Evolutionary conservation across 371 early-diverging fungal species (phyloP), one percentile per base, ranked within the genome.

Genomic region (Mucor mucedo): DNA sequence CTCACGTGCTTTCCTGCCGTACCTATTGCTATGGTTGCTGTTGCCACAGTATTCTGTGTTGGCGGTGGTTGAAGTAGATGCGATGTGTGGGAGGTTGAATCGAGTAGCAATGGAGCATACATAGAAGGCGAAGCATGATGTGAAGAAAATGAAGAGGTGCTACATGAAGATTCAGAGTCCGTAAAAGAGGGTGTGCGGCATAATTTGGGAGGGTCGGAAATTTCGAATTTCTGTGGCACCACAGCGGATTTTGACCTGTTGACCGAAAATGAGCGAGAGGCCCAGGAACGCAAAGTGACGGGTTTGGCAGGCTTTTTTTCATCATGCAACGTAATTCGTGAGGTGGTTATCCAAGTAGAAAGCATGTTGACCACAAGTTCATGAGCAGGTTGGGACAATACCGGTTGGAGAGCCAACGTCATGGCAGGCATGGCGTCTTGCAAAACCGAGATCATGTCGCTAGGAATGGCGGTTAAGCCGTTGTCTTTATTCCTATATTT

Each of bases 221-320:
- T 62, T 54, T 54, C 47, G 45, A 11, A 16, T 6, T 35, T 50
- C 14, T 10, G 29, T 35, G 58, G 58, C 44, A 29, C 41, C 32
- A 58, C 42, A 47, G 35, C n/a, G 5, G 65, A 38, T 11, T 58
- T 58, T 11, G 59, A 42, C 44, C 42, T 52, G 21, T 21, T 21
- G 6, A 53, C 38, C 16, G 45, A 39, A 39, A 64, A 64, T 2
- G 65, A 64, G 21, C 65, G 65, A 44, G 65, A 52, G 14, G 65
- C 45, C 65, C 65, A 64, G 28, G 59, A 58, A n/a, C 65, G 61
- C 52, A 61, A 33, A 3, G 11, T 49, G 14, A 35, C 29, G 32
- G 39, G 44, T 9, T 42, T 41, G 4, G 5, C 9, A 39, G 55
- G 55, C 13, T 48, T 38, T 39, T 30, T 9, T 41, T 41, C 30